phyloP scores from a whole-genome alignment of 129 eudicot species.

The Flaveria ramosissima region DNA sequence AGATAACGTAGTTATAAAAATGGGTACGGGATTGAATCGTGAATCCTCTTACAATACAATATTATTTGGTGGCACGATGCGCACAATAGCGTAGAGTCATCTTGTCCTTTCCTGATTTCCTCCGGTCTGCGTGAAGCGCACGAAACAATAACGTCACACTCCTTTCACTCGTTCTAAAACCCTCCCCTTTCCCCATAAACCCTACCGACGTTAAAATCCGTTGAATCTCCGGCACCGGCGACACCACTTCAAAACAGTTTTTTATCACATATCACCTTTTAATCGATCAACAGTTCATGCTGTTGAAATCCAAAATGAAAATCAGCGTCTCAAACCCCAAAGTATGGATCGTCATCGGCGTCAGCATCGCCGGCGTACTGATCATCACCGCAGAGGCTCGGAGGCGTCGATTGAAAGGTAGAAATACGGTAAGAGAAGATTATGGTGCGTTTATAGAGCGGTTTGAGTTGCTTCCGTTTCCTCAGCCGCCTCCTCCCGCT shows the following conservation, averaged over 20 bases:
- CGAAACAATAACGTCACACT: slow-evolving; percentile 15
- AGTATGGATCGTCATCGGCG: slow-evolving; percentile 84
- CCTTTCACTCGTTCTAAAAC: slow-evolving; percentile 24
- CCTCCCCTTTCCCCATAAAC: slow-evolving; percentile 28
- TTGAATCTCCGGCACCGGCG: slow-evolving; percentile 27
- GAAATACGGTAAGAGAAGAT: slow-evolving; percentile 50
- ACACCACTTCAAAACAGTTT: neutral
- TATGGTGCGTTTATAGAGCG: slow-evolving; percentile 81
- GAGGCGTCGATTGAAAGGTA: slow-evolving; percentile 53
- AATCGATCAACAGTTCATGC: slow-evolving; percentile 17
- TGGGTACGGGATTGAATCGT: too few species aligned
- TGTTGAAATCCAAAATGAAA: slow-evolving; percentile 26
- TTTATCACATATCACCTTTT: neutral
- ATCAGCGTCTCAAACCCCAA: slow-evolving; percentile 55
- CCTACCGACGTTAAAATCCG: slow-evolving; percentile 28
- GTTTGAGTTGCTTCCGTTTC: slow-evolving; percentile 65
- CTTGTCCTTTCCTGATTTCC: neutral
- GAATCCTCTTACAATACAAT: too few species aligned
- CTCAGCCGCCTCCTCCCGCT: slow-evolving; percentile 97
- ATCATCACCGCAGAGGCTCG: slow-evolving; percentile 68
- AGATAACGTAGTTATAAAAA: too few species aligned
- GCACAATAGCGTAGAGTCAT: slow-evolving; percentile 28
- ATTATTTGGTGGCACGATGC: neutral
- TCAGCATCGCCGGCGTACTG: slow-evolving; percentile 72
- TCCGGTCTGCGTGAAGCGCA: slow-evolving; percentile 21